A percentile compares a stretch with the other conserved stretches of the same genome.
These are phyloP conservation scores for Aureoboletus auriporus DNA, from an alignment of 768 basidiomycete genomes.

Conservation along the genomic window DNA sequence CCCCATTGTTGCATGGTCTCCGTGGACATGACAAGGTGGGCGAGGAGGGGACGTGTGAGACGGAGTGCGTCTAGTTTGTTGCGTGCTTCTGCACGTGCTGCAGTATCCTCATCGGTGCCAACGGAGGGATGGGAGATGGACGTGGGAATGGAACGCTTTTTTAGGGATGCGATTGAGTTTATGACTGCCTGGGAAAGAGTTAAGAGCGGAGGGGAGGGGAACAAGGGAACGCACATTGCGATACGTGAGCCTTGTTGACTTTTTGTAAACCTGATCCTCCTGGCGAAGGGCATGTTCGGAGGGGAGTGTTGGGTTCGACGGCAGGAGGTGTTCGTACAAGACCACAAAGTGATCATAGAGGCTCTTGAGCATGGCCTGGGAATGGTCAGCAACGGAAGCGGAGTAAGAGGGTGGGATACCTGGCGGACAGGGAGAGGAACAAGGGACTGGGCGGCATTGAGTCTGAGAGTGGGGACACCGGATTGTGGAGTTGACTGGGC, in stretches of 20 bases:
- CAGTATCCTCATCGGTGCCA: conserved; percentile 67
- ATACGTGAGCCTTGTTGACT: conserved; percentile 75
- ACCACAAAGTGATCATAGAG: conserved; percentile 70
- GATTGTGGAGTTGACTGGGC: conserved; percentile 31
- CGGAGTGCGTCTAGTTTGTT: conserved; percentile 50
- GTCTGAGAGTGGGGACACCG: conserved; percentile 61
- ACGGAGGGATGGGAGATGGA: conserved; percentile 64
- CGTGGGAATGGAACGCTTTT: conserved; percentile 52
- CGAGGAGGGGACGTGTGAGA: conserved; percentile 50
- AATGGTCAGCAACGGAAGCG: not conserved
- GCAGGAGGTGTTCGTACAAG: conserved; percentile 57
- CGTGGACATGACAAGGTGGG: conserved; percentile 54
- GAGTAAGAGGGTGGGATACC: conserved; percentile 30
- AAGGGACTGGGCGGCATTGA: conserved; percentile 65
- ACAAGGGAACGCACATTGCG: conserved; percentile 55
- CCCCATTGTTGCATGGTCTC: conserved; percentile 63
- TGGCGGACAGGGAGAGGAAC: conserved; percentile 74
- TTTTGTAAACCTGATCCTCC: conserved; percentile 75
- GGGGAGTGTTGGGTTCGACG: conserved; percentile 57
- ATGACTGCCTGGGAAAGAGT: conserved; percentile 43
- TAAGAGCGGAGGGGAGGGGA: not conserved
- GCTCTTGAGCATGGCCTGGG: conserved; percentile 69
- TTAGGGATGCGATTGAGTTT: conserved; percentile 46
- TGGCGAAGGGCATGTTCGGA: conserved; percentile 77
- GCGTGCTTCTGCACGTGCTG: conserved; percentile 49